Evolutionary conservation across 1,284 basidiomycete species (phyloP), one percentile per base, ranked within the genome.

Genomic region (Gomphus bonarii): DNA sequence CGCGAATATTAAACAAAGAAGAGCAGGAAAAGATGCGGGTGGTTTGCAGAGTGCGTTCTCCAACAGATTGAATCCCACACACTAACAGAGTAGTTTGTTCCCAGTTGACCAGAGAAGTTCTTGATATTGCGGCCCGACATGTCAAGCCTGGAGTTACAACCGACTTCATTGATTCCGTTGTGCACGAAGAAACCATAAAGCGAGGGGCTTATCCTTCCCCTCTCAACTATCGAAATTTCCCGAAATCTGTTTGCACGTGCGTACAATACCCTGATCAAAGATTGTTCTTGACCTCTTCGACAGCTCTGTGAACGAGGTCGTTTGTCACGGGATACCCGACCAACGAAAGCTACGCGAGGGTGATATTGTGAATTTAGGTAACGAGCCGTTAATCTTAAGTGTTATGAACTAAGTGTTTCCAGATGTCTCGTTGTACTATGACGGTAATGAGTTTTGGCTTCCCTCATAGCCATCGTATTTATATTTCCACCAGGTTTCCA

Each of bases 311-410:
- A 99, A 99, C 71, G 97, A 99, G 71, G 87, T 85, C 58, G 95
- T 99, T 65, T 99, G 97, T 69, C 97, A 99, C 70, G 92, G 92
- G 57, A 97, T 97, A 62, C 94, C 94, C 46, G 94, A 97, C 72
- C 78, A 88, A 64, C 77, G 93, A 58, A 90, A 86, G 63, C 72
- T 97, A 54, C 77, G 80, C 64, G 88, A 95, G 63, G 94, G 94
- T 28, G 95, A 97, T 70, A 97, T 97, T 64, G 75, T 97, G 68
- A 97, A 97, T 70, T 81, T 95, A 50, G 95, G 84, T 89, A 65
- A 67, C 25, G 25, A 25, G 72, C 38, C 62, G 51, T 55, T 59
- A 61, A 50, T 46, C 38, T 30, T 56, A 18, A 30, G 40, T 38
- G 42, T 51, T 35, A 31, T 50, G 47, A 44, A n/a, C 40, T 61